Evolutionary conservation across 1,284 basidiomycete genomes (phyloP).

Genomic region (Neonothopanus nambi): DNA sequence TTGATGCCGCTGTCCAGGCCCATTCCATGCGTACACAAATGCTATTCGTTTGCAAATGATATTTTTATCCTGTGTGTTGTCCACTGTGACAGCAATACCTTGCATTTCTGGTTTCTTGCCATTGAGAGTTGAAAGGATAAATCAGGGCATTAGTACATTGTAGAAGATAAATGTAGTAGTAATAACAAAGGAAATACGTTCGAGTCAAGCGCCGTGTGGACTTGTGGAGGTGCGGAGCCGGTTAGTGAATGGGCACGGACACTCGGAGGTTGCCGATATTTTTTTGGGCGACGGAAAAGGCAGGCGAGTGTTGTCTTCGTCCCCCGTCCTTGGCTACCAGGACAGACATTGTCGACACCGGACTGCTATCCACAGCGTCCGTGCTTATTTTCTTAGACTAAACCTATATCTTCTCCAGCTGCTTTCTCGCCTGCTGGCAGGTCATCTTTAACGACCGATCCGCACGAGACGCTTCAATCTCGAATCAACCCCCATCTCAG

Average conservation of each 20-base stretch:
- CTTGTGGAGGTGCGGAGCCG: not conserved
- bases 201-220: no score
- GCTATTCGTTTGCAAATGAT: no score
- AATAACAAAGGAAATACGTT: no score
- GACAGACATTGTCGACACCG: slow-evolving; percentile 16
- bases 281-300: not conserved
- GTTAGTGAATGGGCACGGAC: not conserved
- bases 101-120: no score
- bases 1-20: no score
- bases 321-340: slow-evolving; percentile 14
- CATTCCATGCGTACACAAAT: no score
- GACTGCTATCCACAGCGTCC: slow-evolving; percentile 19
- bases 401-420: slow-evolving; percentile 21
- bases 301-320: slow-evolving; percentile 7
- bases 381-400: slow-evolving; percentile 14
- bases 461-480: slow-evolving; percentile 55
- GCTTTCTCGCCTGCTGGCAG: slow-evolving; percentile 83
- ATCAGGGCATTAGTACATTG: no score
- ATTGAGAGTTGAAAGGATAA: no score
- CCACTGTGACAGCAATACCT: no score
- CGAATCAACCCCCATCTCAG: slow-evolving; percentile 40
- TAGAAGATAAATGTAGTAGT: no score
- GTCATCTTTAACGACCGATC: slow-evolving; percentile 81
- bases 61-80: no score
- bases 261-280: slow-evolving; percentile 5